A percentile compares a stretch with the other conserved stretches of the same genome.
Conservation (phyloP, 1,139 yeast species). For the Lodderomyces margitis region DNA sequence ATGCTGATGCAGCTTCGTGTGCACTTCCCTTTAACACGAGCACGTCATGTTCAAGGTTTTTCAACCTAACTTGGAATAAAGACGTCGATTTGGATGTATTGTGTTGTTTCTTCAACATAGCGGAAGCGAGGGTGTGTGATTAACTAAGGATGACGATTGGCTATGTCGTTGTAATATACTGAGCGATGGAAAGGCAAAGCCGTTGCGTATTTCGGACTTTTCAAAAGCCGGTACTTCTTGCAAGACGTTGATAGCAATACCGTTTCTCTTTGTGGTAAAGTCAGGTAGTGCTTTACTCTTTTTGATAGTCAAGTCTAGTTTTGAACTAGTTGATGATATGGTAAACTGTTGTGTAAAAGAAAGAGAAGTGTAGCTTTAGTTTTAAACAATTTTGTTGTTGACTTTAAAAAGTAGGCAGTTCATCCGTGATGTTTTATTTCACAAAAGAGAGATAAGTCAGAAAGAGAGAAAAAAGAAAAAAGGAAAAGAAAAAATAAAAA, state of each 20-base stretch:
- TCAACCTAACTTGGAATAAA: conserved; percentile 60
- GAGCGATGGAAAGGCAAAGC: no score
- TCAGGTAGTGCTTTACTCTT: no score
- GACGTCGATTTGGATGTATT: conserved; percentile 32
- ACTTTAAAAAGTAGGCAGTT: not conserved
- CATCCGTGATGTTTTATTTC: not conserved
- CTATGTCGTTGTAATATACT: no score
- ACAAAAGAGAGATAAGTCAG: not conserved
- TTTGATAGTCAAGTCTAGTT: no score
- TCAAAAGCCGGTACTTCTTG: no score
- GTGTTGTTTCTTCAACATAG: conserved; percentile 19
- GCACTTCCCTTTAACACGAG: conserved; percentile 76
- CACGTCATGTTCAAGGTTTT: conserved; percentile 74
- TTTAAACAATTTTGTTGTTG: not conserved
- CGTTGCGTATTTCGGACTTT: not conserved
- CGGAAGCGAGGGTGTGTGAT: not conserved
- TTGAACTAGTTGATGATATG: no score
- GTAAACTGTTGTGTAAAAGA: no score
- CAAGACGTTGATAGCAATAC: no score
- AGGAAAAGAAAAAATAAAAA: not conserved
- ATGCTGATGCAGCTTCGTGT: conserved; percentile 73
- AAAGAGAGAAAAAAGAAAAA: not conserved
- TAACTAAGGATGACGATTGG: no score
- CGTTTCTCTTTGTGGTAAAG: no score
- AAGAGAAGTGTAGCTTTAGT: no score